Conservation (phyloP, 2,329 filamentous ascomycete species). For the Trichoderma sp. region DNA sequence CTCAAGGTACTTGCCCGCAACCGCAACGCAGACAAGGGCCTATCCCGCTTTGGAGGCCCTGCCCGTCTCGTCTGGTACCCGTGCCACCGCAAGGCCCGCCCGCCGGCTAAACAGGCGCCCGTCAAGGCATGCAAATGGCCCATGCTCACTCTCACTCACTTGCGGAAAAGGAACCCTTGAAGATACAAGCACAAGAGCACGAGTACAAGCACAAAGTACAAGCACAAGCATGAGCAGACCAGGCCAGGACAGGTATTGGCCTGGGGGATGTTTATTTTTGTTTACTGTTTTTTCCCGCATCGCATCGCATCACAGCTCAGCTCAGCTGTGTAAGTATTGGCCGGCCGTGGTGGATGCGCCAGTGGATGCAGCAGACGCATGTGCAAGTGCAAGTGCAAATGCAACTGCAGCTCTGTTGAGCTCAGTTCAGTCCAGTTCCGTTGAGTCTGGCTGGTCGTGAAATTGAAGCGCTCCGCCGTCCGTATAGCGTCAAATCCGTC, state of each 20-base stretch:
- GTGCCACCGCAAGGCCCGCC: conserved; percentile 17
- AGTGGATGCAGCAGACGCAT: background rate
- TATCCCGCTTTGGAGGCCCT: conserved; percentile 1
- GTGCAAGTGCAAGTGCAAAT: background rate
- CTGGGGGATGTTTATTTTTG: background rate
- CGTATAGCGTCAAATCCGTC: background rate
- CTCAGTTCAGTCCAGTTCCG: background rate
- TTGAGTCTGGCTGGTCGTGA: background rate
- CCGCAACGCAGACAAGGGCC: background rate
- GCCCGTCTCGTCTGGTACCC: conserved; percentile 4
- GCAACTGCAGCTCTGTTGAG: background rate
- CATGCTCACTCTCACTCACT: conserved; percentile 1
- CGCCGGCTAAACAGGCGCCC: conserved; percentile 23
- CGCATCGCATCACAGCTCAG: background rate
- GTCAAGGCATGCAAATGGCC: conserved; percentile 5
- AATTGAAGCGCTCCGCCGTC: background rate
- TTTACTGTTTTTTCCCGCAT: background rate
- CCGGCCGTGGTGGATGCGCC: background rate
- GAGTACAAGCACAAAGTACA: background rate
- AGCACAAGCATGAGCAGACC: background rate
- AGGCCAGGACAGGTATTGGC: background rate
- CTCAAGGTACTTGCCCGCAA: background rate
- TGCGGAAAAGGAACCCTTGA: background rate
- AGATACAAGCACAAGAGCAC: background rate
- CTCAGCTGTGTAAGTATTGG: background rate